These are phyloP conservation scores for Thuidium tamariscinum DNA, from an alignment of 225 moss, liverwort and hornwort genomes.

Conservation along the genomic window DNA sequence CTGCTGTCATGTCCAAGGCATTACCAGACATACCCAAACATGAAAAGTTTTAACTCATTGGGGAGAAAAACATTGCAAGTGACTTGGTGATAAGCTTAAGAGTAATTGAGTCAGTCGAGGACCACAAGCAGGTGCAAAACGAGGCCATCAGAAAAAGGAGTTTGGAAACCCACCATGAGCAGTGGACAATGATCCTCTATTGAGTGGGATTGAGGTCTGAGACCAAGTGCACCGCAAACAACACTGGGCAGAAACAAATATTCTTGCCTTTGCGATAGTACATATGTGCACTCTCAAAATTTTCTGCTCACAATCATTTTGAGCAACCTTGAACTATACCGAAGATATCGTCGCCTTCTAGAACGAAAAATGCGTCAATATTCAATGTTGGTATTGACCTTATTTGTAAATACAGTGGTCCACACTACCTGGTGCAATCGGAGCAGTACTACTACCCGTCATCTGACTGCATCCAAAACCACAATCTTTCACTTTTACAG, in stretches of 20 bases:
- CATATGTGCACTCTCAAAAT: not conserved
- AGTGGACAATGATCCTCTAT: not conserved
- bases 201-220: not conserved
- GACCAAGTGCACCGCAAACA: not conserved
- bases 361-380: conserved; percentile 1
- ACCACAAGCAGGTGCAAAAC: not conserved
- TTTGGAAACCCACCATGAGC: not conserved
- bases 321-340: not conserved
- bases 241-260: not conserved
- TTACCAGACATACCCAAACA: not conserved
- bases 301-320: not conserved
- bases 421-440: conserved; percentile 12
- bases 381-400: conserved; percentile 21
- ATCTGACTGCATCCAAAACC: conserved; percentile 1
- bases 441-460: not conserved
- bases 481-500: not conserved
- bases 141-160: not conserved
- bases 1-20: not conserved
- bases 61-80: not conserved
- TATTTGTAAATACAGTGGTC: conserved; percentile 32
- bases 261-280: not conserved
- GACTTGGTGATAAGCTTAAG: too few relatives aligned
- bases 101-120: not conserved
- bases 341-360: not conserved
- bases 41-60: not conserved